Base-by-base conservation (phyloP, 129 eudicot genomes). In the Arctium minus region DNA sequence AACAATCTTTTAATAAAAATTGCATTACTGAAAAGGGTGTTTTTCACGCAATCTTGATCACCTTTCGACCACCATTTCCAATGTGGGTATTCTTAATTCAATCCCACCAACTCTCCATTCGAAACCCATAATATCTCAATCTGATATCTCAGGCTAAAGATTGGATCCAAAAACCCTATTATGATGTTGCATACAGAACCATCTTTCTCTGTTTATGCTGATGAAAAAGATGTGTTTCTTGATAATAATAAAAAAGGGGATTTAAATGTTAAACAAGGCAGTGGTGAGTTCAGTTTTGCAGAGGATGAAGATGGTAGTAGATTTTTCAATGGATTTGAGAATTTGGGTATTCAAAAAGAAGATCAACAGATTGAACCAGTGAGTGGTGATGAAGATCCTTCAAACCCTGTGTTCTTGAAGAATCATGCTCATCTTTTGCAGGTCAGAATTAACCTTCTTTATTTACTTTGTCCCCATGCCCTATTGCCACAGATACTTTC, bases 381-480 rank as follows among this genome's bases (percentile, higher is more conserved):
- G 48, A 68, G 72, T 68, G 84, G 22, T 3, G 88, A 91, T 62
- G 83, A 89, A 85, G 84, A 93, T 79, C 97, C 95, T 79, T 88
- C 91, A 73, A 87, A 86, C 80, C 83, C 94, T 73, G 75, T 91
- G 76, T 77, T 87, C 18, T 87, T 93, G 86, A 90, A 86, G 76
- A 88, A 86, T 4, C 91, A 91, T 86, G 99, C 97, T 84, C 90
- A 90, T 71, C 79, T 73, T 85, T 83, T 96, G 86, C 87, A 86
- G 98, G 99, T 96, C 2, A 62, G 78, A 72, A 9, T 44, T n/a
- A 0, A 27, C 40, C 30, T 56, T 72, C 31, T 3, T 36, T 77
- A 13, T 36, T 8, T 29, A 8, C 69, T 2, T 37, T 60, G 33
- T 11, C 67, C 65, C 60, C 60, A 48, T 48, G 15, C 60, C 17